Evolutionary conservation across 768 basidiomycete species (phyloP).

Genomic region (Lactarius sanguifluus): DNA sequence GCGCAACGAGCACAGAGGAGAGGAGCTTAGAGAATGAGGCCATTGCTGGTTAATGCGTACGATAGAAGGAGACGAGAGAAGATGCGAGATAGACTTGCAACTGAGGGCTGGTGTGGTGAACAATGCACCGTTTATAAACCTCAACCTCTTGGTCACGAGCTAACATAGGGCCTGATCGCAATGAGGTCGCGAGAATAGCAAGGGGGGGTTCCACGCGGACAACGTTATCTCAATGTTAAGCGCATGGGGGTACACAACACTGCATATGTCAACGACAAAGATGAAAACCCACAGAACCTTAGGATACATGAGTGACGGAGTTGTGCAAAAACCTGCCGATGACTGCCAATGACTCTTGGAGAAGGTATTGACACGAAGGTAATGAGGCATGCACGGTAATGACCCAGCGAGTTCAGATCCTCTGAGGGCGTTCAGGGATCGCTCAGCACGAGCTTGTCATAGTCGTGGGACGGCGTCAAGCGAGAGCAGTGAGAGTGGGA

Average conservation of each 20-base stretch:
- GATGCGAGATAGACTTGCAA: not conserved
- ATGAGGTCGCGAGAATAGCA: constrained; percentile 14
- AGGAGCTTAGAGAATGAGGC: constrained; percentile 31
- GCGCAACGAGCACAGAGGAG: constrained; percentile 31
- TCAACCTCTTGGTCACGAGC: not conserved
- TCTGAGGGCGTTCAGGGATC: no score
- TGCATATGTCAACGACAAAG: no score
- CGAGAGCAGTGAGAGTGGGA: no score
- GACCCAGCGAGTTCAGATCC: no score
- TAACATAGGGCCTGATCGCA: not conserved
- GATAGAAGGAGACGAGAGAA: not conserved
- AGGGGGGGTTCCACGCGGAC: not conserved
- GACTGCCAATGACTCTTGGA: no score
- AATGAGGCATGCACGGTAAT: no score
- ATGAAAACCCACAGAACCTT: no score
- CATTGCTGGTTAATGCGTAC: constrained; percentile 6
- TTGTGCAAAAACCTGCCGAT: no score
- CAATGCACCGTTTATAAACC: not conserved
- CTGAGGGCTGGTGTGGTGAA: not conserved
- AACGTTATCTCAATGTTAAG: constrained; percentile 36
- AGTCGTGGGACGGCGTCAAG: no score
- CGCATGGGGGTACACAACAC: constrained; percentile 12
- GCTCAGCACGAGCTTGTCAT: no score
- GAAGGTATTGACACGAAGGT: no score
- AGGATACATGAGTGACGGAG: no score